These are phyloP conservation scores for Pseudomicrostroma phylloplanum DNA, from an alignment of 1,284 basidiomycete genomes.

Conservation along the genomic window DNA sequence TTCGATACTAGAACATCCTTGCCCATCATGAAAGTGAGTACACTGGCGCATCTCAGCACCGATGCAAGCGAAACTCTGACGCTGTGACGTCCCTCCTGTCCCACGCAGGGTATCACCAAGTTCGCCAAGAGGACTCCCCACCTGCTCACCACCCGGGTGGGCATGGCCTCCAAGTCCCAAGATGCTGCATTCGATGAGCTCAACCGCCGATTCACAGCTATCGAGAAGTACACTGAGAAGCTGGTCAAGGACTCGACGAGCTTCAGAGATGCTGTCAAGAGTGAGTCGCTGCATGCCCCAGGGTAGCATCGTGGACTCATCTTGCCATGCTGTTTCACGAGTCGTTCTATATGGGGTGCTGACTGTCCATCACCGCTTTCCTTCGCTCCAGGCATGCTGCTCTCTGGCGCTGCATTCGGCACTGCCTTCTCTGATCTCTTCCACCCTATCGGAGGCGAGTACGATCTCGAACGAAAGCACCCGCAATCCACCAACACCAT, in stretches of 20 bases:
- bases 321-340: neutral
- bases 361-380: constrained; percentile 10
- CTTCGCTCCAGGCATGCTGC: constrained; percentile 64
- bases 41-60: too few relatives aligned
- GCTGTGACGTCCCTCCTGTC: too few relatives aligned
- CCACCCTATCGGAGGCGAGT: constrained; percentile 59
- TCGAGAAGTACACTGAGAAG: constrained; percentile 80
- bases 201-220: constrained; percentile 60
- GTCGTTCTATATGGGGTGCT: neutral
- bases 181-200: constrained; percentile 47
- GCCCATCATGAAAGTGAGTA: too few relatives aligned
- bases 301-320: neutral
- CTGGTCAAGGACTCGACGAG: constrained; percentile 83
- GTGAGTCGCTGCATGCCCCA: constrained; percentile 14
- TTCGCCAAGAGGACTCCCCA: constrained; percentile 43
- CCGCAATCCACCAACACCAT: constrained; percentile 74
- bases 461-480: constrained; percentile 70
- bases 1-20: too few relatives aligned
- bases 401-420: constrained; percentile 68
- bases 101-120: constrained; percentile 6
- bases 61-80: too few relatives aligned
- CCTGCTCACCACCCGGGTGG: constrained; percentile 45
- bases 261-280: constrained; percentile 62
- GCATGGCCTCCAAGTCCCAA: constrained; percentile 41
- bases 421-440: constrained; percentile 66